phyloP scores from a whole-genome alignment of 352 stramenopile species.

The Elongisporangium anandrum region DNA sequence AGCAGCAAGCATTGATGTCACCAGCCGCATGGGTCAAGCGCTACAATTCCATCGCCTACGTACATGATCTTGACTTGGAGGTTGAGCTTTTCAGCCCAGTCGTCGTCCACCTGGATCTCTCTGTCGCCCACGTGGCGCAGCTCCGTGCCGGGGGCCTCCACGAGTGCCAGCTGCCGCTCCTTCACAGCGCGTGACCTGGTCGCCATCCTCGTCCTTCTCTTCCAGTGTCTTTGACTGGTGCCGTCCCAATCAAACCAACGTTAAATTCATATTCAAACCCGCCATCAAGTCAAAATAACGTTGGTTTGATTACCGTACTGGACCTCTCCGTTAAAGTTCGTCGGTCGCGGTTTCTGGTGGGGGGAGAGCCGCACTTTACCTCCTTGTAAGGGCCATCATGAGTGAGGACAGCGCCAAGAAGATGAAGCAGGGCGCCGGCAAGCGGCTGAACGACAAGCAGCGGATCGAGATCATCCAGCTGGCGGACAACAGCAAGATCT shows the following conservation, averaged over 20 bases:
- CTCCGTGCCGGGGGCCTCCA: conserved; percentile 35
- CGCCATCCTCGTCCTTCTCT: neutral
- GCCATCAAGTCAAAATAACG: neutral
- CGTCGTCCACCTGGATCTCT: conserved; percentile 72
- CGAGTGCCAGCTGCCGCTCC: conserved; percentile 65
- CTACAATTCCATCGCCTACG: neutral
- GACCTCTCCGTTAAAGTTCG: neutral
- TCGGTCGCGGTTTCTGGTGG: neutral
- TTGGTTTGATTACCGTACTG: neutral
- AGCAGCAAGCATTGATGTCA: neutral
- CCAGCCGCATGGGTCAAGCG: too few relatives aligned
- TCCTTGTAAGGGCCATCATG: conserved; percentile 3
- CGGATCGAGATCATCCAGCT: conserved; percentile 84
- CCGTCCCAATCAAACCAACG: neutral
- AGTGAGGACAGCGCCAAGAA: conserved; percentile 48
- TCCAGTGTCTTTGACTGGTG: neutral
- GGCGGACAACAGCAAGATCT: conserved; percentile 70
- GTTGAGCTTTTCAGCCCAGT: conserved; percentile 77
- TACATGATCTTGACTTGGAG: conserved; percentile 84
- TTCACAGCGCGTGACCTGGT: conserved; percentile 51
- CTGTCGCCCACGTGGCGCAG: conserved; percentile 37
- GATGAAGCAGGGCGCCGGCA: conserved; percentile 58
- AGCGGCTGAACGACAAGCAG: conserved; percentile 78
- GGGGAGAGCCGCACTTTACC: conserved; percentile 12
- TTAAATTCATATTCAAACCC: neutral